Base-by-base conservation (phyloP, 2,329 filamentous ascomycete species). In the Fusarium citri region DNA sequence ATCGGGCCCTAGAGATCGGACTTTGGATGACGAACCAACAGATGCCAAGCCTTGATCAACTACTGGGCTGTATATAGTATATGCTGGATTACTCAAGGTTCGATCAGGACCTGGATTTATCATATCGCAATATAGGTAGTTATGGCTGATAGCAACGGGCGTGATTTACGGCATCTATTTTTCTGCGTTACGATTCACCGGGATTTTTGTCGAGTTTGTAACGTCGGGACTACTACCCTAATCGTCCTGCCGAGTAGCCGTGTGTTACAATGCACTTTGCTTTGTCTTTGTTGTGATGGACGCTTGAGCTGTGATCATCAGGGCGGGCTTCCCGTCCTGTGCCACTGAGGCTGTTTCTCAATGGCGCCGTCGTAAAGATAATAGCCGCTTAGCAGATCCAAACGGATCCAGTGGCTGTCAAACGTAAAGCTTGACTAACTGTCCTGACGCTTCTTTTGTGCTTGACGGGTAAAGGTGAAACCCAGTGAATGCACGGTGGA, bases 141-240 rank as follows among this genome's bases (percentile, higher is more conserved):
- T 20, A 7, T 43, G 28, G 30, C 20, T 45, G 57, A 49, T 41
- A 11, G 26, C 22, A 16, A n/a, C 4, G 28, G 26, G 11, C 34
- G 47, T 55, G 43, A 25, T 51, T 64, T 14, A 41, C 22, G 15
- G 41, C 25, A 60, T 48, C 18, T 47, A 9, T 25, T 57, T 18
- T 47, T n/a, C 25, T 37, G 41, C 22, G 59, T 65, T 50, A 65
- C 59, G 22, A n/a, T 50, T 28, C 45, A 51, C 45, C 43, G 30
- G 48, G 37, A 61, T 49, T 46, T 45, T 55, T 49, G 49, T 63
- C 45, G 48, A 47, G 25, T 22, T 42, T 58, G 50, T 43, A 55
- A 70, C 64, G 41, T 48, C 48, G 57, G 66, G 31, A 59, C 67
- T 49, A 64, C 53, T 47, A 46, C 58, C 25, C 26, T 42, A n/a